phyloP scores from a whole-genome alignment of 768 basidiomycete species.

The Lyophyllum atratum region DNA sequence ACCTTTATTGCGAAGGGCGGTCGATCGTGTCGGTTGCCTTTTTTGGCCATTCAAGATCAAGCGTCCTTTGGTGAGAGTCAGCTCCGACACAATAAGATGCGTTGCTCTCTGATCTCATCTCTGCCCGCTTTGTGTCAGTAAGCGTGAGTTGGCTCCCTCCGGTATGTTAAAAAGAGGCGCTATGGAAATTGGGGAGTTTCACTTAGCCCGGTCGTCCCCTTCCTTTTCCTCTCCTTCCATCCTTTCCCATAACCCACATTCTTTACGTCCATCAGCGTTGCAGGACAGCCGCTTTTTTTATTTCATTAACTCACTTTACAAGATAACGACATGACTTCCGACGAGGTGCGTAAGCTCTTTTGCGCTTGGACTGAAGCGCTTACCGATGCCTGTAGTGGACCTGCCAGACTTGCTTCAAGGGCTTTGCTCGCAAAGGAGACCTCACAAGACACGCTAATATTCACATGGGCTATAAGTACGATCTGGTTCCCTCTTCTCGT shows the following conservation, averaged over 20 bases:
- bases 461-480: constrained; percentile 56
- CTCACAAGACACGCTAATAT: constrained; percentile 54
- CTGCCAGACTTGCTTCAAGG: constrained; percentile 48
- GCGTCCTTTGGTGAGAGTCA: constrained; percentile 7
- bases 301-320: constrained; percentile 9
- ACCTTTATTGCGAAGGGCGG: constrained; percentile 2
- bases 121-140: constrained; percentile 18
- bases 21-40: constrained; percentile 8
- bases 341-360: constrained; percentile 6
- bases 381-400: constrained; percentile 28
- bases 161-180: constrained; percentile 14
- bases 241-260: constrained; percentile 16
- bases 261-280: constrained; percentile 23
- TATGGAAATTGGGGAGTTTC: constrained; percentile 7
- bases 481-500: neutral
- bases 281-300: constrained; percentile 26
- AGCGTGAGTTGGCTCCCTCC: constrained; percentile 3
- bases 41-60: constrained; percentile 3
- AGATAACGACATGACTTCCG: constrained; percentile 11
- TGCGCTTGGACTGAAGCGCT: neutral
- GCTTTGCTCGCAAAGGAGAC: constrained; percentile 60
- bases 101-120: neutral
- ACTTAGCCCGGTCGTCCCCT: constrained; percentile 13
- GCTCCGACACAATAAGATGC: constrained; percentile 21
- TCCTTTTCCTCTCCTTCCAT: constrained; percentile 19